Conservation (phyloP, 2,329 filamentous ascomycete species). For the Anisogramma anomala region DNA sequence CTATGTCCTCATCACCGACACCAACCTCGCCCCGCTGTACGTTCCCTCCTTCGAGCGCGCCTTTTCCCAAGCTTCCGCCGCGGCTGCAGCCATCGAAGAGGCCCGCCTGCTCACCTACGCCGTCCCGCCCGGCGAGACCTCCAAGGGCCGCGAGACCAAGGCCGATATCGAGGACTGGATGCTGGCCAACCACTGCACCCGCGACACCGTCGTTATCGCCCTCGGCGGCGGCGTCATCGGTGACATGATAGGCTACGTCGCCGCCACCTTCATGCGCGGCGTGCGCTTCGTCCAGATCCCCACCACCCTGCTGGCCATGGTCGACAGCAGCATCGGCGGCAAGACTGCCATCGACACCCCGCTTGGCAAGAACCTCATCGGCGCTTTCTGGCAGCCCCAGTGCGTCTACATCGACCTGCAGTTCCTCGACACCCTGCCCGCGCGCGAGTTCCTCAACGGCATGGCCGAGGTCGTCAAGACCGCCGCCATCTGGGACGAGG, state of each 20-base stretch:
- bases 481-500: conserved; percentile 87
- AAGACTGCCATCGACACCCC: conserved; percentile 98
- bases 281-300: conserved; percentile 94
- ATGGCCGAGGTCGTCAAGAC: conserved; percentile 99
- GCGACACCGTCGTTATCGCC: conserved; percentile 90
- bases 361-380: conserved; percentile 89
- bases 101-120: conserved; percentile 69
- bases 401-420: conserved; percentile 89
- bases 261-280: conserved; percentile 96
- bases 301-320: conserved; percentile 90
- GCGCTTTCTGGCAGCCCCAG: conserved; percentile 91
- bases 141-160: conserved; percentile 88
- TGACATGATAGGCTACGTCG: conserved; percentile 95
- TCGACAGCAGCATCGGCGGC: conserved; percentile 94
- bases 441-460: conserved; percentile 91
- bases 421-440: conserved; percentile 82
- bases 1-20: conserved; percentile 94
- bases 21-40: conserved; percentile 74
- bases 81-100: conserved; percentile 22
- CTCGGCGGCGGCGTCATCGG: conserved; percentile 94
- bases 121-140: conserved; percentile 84
- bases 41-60: conserved; percentile 61
- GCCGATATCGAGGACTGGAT: conserved; percentile 97
- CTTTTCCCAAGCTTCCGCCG: conserved; percentile 41
- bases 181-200: conserved; percentile 78